Conservation (phyloP, 148 eudicot genomes). For the Rhododendron griersonianum region DNA sequence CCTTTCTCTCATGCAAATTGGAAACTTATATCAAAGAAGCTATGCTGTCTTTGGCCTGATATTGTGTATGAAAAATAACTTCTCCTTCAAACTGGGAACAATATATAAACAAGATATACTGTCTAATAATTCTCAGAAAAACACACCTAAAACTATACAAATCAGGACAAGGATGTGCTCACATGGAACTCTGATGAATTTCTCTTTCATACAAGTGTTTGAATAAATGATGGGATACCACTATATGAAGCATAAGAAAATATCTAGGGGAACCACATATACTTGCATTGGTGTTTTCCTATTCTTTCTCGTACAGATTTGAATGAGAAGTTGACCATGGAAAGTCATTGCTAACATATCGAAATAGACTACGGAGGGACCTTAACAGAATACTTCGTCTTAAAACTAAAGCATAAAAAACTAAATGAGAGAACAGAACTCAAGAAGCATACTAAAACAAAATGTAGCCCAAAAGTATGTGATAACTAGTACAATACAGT, state of each 20-base stretch:
- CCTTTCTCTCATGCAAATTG: not conserved
- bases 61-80: not conserved
- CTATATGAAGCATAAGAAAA: not conserved
- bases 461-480: not conserved
- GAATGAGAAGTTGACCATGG: not conserved
- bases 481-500: constrained; percentile 33
- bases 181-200: too few relatives aligned
- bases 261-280: not conserved
- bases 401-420: not conserved
- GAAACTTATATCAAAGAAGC: not conserved
- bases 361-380: not conserved
- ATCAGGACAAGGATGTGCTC: too few relatives aligned
- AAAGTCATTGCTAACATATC: not conserved
- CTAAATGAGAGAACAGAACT: not conserved
- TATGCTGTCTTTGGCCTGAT: not conserved
- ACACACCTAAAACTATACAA: too few relatives aligned
- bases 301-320: not conserved
- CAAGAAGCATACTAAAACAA: not conserved
- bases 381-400: not conserved
- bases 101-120: not conserved
- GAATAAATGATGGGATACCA: not conserved
- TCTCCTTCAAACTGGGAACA: not conserved
- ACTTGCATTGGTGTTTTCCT: not conserved
- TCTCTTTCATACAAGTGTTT: too few relatives aligned
- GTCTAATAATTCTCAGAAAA: not conserved